phyloP scores from a whole-genome alignment of 2,329 filamentous ascomycete genomes.

The Xylariaceae sp. region DNA sequence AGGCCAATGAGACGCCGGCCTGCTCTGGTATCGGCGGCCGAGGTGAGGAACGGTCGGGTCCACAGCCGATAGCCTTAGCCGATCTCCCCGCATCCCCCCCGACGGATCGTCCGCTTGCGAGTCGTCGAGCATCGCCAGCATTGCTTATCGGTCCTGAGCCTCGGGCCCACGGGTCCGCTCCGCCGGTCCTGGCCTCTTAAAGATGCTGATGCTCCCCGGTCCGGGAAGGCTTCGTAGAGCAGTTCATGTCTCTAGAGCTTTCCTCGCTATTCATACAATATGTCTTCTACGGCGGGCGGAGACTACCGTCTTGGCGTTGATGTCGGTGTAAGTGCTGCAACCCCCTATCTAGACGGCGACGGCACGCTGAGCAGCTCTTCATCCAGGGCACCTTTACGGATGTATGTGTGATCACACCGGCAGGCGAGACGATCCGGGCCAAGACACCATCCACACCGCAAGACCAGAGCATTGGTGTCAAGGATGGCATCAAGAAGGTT shows the following conservation, averaged over 20 bases:
- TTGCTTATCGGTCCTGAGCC: background rate
- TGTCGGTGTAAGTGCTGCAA: constrained; percentile 15
- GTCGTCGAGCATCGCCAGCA: background rate
- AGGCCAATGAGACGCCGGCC: too few relatives aligned
- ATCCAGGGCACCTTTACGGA: constrained; percentile 38
- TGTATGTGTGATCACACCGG: constrained; percentile 37
- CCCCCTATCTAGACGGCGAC: background rate
- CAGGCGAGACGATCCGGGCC: constrained; percentile 33
- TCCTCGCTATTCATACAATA: background rate
- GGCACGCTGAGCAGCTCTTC: background rate
- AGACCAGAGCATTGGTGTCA: constrained; percentile 40
- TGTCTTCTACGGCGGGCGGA: constrained; percentile 3
- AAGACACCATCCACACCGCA: constrained; percentile 37
- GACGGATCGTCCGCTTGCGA: background rate
- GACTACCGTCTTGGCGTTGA: constrained; percentile 20
- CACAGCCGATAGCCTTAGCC: background rate
- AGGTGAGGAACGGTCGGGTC: background rate
- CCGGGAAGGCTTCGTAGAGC: background rate
- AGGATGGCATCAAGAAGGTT: constrained; percentile 35
- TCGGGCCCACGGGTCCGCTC: background rate
- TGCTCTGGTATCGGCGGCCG: background rate
- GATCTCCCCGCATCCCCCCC: background rate
- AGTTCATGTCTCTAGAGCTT: background rate
- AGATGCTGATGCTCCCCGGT: too few relatives aligned
- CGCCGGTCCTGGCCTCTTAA: background rate